A percentile compares a stretch with the other conserved stretches of the same genome.
phyloP scores from a whole-genome alignment of 352 stramenopile species.

The Phytophthora cactorum region DNA sequence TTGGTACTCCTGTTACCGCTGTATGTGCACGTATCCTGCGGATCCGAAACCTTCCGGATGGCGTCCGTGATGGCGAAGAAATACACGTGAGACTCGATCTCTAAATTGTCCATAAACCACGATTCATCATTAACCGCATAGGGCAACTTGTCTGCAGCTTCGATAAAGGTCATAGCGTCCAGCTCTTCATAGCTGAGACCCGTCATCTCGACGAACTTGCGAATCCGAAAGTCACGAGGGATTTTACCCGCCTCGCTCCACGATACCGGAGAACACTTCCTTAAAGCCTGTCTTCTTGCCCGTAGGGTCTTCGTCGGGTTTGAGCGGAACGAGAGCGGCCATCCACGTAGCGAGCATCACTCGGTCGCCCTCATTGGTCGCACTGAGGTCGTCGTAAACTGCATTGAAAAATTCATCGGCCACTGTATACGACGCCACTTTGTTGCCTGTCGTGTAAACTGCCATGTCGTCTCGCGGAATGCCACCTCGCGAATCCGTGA shows the following conservation, averaged over 20 bases:
- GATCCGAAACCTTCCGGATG: constrained; percentile 24
- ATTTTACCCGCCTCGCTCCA: constrained; percentile 42
- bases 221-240: constrained; percentile 59
- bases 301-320: constrained; percentile 27
- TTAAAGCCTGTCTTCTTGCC: constrained; percentile 37
- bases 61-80: constrained; percentile 26
- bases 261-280: constrained; percentile 37
- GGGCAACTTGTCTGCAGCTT: constrained; percentile 42
- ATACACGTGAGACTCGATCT: constrained; percentile 22
- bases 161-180: constrained; percentile 53
- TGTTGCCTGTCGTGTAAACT: constrained; percentile 42
- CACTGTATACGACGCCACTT: constrained; percentile 46
- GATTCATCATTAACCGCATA: constrained; percentile 22
- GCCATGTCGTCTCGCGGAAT: constrained; percentile 44
- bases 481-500: constrained; percentile 47
- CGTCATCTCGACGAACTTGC: constrained; percentile 70
- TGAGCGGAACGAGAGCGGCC: constrained; percentile 48
- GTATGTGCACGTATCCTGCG: constrained; percentile 27
- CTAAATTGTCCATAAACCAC: constrained; percentile 37
- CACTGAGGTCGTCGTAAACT: constrained; percentile 45
- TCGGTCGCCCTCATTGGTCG: constrained; percentile 25
- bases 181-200: constrained; percentile 48
- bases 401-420: constrained; percentile 57
- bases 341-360: constrained; percentile 55
- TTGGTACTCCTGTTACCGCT: constrained; percentile 11